Evolutionary conservation across 371 early-diverging fungal species (phyloP), one percentile per base, ranked within the genome.

Genomic region (Basidiobolus meristosporus): DNA sequence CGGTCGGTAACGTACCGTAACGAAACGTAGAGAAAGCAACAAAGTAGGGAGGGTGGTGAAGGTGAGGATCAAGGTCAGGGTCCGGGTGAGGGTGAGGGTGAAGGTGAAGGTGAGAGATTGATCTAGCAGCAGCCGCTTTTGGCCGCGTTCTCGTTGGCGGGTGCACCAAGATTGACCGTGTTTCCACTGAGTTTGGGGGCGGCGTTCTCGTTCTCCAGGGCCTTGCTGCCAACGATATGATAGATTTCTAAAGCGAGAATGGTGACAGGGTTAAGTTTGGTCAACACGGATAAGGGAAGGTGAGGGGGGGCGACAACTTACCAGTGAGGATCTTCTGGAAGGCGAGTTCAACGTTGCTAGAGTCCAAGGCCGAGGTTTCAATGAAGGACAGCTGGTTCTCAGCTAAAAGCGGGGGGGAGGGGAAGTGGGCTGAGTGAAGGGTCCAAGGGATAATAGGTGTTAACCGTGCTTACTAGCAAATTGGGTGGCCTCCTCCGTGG

Each of bases 401-500:
- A 31, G 59, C 71, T 70, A 43, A 16, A 32, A 21, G 12, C 16
- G 7, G 11, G 5, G 17, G 4, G 15, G 12, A 4, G n/a, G 28
- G 11, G 2, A 11, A 17, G 9, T 7, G 20, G 38, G 2, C 34
- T 39, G 15, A 2, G 1, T 16, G 11, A n/a, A 3, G 11, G 18
- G 3, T 26, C 9, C 5, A 26, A n/a, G 30, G 32, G 48, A 48
- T 35, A 47, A n/a, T n/a, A n/a, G n/a, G n/a, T n/a, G n/a, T n/a
- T n/a, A n/a, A n/a, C n/a, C n/a, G n/a, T n/a, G n/a, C 51, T 48
- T 70, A 86, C 89, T 68, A 14, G 99, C 96, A 69, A 89, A 91
- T 46, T 84, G 80, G 63, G 88, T 87, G 19, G 93, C 99, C 52
- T 93, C 91, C 18, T 92, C 93, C 2, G 90, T 90, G 1, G 91